Evolutionary conservation across 2,329 filamentous ascomycete genomes (phyloP).

Genomic region (Chaetomium strumarium): DNA sequence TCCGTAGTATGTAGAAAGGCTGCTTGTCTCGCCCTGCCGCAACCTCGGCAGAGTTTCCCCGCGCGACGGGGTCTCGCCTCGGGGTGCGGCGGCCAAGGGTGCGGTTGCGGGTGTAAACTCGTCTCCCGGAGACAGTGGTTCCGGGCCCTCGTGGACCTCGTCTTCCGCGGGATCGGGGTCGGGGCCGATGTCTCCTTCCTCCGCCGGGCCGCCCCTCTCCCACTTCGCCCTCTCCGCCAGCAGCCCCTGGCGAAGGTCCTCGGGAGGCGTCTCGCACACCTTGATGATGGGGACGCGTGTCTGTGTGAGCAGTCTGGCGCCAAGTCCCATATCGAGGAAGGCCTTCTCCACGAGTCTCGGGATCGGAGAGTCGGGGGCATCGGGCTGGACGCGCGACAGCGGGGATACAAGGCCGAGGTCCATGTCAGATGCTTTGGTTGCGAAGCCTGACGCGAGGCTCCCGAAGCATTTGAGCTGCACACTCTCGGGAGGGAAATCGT

Average conservation of each 20-base stretch:
- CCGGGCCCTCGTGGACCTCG: constrained; percentile 19
- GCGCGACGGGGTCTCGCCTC: background rate
- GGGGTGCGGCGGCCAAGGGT: background rate
- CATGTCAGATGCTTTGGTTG: constrained; percentile 83
- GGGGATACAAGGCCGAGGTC: constrained; percentile 74
- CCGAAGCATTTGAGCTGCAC: constrained; percentile 75
- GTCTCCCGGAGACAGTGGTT: constrained; percentile 3
- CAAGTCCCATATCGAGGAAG: constrained; percentile 65
- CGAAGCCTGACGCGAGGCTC: constrained; percentile 78
- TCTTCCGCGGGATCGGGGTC: constrained; percentile 8
- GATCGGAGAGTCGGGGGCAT: constrained; percentile 54
- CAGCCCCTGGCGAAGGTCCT: constrained; percentile 55
- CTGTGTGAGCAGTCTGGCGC: constrained; percentile 68
- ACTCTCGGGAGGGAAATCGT: constrained; percentile 46
- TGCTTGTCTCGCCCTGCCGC: constrained; percentile 19
- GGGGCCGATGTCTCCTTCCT: constrained; percentile 26
- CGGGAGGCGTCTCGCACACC: constrained; percentile 65
- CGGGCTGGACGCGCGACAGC: constrained; percentile 47
- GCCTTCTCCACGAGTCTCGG: constrained; percentile 71
- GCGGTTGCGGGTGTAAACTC: background rate
- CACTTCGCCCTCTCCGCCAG: constrained; percentile 62
- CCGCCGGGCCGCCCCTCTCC: constrained; percentile 51
- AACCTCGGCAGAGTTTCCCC: constrained; percentile 14
- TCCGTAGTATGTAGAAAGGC: constrained; percentile 42
- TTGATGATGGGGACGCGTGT: constrained; percentile 86